Percentiles rank a stretch among this genome's conserved stretches.
Conservation (phyloP, 331 rosid species). For the Arachis monticola region DNA sequence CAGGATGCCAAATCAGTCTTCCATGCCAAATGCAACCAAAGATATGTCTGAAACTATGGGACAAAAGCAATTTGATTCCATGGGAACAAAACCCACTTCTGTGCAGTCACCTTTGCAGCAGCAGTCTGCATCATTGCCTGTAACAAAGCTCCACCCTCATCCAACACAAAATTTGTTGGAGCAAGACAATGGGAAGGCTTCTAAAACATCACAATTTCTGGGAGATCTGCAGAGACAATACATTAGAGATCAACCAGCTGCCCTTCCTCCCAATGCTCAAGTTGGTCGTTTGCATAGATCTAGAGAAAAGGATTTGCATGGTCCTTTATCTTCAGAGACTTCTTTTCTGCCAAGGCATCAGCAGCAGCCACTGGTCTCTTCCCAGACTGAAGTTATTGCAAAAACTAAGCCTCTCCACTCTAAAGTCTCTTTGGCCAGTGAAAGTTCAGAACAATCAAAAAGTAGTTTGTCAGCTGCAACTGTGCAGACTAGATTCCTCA, state of each 20-base stretch:
- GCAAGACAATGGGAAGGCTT: slow-evolving; percentile 45
- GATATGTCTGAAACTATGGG: slow-evolving; percentile 56
- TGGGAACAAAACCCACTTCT: slow-evolving; percentile 61
- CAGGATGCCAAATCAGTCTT: slow-evolving; percentile 54
- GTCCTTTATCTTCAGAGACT: slow-evolving; percentile 51
- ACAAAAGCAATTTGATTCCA: slow-evolving; percentile 53
- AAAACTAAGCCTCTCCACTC: slow-evolving; percentile 46
- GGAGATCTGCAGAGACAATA: slow-evolving; percentile 54
- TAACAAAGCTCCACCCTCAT: slow-evolving; percentile 49
- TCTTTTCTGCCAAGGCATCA: slow-evolving; percentile 52
- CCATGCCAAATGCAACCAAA: slow-evolving; percentile 38
- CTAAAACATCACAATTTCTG: slow-evolving; percentile 54
- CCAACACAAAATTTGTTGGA: slow-evolving; percentile 55
- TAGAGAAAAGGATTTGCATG: slow-evolving; percentile 57
- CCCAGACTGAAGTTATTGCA: slow-evolving; percentile 51
- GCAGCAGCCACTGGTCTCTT: slow-evolving; percentile 49
- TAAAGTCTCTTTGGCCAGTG: slow-evolving; percentile 50
- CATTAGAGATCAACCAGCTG: slow-evolving; percentile 53
- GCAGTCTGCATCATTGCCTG: slow-evolving; percentile 54
- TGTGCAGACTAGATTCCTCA: slow-evolving; percentile 74
- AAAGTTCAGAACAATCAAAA: slow-evolving; percentile 58
- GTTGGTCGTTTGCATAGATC: slow-evolving; percentile 51
- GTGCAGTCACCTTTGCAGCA: slow-evolving; percentile 61
- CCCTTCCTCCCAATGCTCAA: slow-evolving; percentile 46
- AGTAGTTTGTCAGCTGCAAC: slow-evolving; percentile 77